Conservation (phyloP, 352 stramenopile genomes). For the Phytophthora hibernalis region DNA sequence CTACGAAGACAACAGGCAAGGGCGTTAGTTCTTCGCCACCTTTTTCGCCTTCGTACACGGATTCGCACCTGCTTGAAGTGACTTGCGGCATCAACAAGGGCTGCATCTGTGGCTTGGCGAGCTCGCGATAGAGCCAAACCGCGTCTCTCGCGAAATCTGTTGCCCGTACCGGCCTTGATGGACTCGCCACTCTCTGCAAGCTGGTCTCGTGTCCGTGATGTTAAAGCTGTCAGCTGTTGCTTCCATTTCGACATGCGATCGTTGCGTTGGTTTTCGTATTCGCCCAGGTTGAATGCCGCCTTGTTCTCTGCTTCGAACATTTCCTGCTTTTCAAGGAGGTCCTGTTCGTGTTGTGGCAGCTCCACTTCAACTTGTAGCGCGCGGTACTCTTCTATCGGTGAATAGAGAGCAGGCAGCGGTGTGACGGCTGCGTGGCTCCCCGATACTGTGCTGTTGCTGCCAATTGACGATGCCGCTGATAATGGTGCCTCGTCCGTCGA, state of each 20-base stretch:
- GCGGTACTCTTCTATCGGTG: conserved; percentile 45
- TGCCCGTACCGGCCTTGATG: conserved; percentile 18
- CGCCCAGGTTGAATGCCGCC: conserved; percentile 28
- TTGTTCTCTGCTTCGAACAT: conserved; percentile 26
- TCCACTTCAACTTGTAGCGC: conserved; percentile 37
- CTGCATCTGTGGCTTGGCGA: conserved; percentile 44
- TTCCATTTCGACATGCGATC: conserved; percentile 62
- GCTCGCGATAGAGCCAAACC: conserved; percentile 40
- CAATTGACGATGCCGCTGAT: conserved; percentile 19
- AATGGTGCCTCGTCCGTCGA: conserved; percentile 13
- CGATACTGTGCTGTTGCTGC: conserved; percentile 22
- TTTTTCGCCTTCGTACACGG: conserved; percentile 10
- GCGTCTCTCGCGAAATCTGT: conserved; percentile 30
- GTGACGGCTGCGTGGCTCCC: conserved; percentile 7
- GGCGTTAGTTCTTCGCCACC: conserved; percentile 16
- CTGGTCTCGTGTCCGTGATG: conserved; percentile 49
- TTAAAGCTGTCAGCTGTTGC: conserved; percentile 54
- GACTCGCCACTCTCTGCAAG: conserved; percentile 37
- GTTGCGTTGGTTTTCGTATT: conserved; percentile 56
- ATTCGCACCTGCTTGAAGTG: conserved; percentile 64
- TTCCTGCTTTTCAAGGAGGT: conserved; percentile 25
- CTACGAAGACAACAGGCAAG: conserved; percentile 39
- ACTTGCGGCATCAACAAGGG: conserved; percentile 55
- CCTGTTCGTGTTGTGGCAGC: conserved; percentile 27
- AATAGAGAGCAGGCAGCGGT: conserved; percentile 21